Base-by-base conservation (phyloP, 179 eudicot genomes). In the Beta macrorhiza region DNA sequence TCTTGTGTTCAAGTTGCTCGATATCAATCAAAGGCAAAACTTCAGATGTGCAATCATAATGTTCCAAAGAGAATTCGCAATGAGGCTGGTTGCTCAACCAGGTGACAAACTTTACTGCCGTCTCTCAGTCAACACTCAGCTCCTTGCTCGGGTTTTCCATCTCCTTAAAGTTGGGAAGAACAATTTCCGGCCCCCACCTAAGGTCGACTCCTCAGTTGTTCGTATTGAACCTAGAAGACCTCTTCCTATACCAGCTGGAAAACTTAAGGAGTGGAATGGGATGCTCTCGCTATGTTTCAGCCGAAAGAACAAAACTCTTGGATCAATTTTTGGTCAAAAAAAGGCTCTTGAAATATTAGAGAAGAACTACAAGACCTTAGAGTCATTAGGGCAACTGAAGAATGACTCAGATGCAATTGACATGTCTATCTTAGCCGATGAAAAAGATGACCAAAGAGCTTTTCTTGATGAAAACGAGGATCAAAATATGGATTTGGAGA, bases 121-220 rank as follows among this genome's bases (percentile, higher is more conserved):
- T 17, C 91, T 95, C 10, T 89, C 98, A n/a, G 98, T 93, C 64
- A 95, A 95, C 85, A 91, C 97, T 42, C 97, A 95, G 73, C 93
- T 95, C 25, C 83, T 92, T 42, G 83, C 98, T 72, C 92, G 93
- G 5, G 93, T 95, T 52, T 87, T 82, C 75, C 98, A 95, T 85
- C 88, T 93, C 25, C 90, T 95, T 25, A 93, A 91, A 87, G 98
- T 95, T 13, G 98, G 98, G 45, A 91, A 81, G 82, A 95, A 92
- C 85, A 95, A 95, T 83, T 95, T 95, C 80, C 78, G 98, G 72
- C 99, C 99, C 19, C 99, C 98, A 44, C 99, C 99, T 12, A 91
- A 95, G 82, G 98, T 95, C 7, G 99, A 95, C 80, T 95, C 99
- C 6, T 95, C 97, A 59, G 98, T 93, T 1, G 99, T 95, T 42